Percentiles rank a stretch among this genome's conserved stretches.
Evolutionary conservation across 768 basidiomycete genomes (phyloP).

Genomic region (Termitomyces sp.): DNA sequence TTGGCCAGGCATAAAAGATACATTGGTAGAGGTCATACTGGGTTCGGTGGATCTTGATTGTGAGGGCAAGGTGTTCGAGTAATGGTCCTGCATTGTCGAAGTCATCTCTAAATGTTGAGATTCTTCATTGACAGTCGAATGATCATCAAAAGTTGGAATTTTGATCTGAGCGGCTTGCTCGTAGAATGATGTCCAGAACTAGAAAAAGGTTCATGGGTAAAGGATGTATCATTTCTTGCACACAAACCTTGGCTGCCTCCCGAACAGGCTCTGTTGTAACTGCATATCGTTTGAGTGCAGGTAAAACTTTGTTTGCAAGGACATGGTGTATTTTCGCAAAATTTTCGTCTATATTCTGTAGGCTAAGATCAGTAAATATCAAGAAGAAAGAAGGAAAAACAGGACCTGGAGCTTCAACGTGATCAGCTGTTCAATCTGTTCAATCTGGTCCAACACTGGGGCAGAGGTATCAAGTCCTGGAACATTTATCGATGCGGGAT

Average conservation of each 20-base stretch:
- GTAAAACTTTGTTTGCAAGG: slow-evolving; percentile 74
- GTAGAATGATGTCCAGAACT: slow-evolving; percentile 98
- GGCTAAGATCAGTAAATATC: not conserved
- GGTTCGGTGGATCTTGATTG: slow-evolving; percentile 24
- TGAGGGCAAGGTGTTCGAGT: slow-evolving; percentile 14
- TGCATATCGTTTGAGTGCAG: slow-evolving; percentile 86
- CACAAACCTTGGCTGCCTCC: slow-evolving; percentile 81
- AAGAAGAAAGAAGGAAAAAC: not conserved
- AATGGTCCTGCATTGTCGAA: slow-evolving; percentile 18
- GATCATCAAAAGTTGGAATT: slow-evolving; percentile 69
- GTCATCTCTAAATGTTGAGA: slow-evolving; percentile 33
- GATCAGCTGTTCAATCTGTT: slow-evolving; percentile 94
- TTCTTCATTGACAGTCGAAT: slow-evolving; percentile 50
- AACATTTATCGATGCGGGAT: slow-evolving; percentile 60
- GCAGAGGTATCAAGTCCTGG: slow-evolving; percentile 71
- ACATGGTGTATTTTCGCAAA: slow-evolving; percentile 87
- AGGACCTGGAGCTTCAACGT: slow-evolving; percentile 84
- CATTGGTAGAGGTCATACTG: slow-evolving; percentile 52
- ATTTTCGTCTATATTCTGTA: slow-evolving; percentile 86
- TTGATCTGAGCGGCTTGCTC: slow-evolving; percentile 89
- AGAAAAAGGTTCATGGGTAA: not conserved
- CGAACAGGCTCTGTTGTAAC: slow-evolving; percentile 82
- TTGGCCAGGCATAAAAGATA: slow-evolving; percentile 69
- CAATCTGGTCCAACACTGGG: slow-evolving; percentile 75
- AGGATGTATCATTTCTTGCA: not conserved